Evolutionary conservation across 805 yeast genomes (phyloP), one percentile per base, ranked within the genome.

Genomic region (Pichia phayaonensis): DNA sequence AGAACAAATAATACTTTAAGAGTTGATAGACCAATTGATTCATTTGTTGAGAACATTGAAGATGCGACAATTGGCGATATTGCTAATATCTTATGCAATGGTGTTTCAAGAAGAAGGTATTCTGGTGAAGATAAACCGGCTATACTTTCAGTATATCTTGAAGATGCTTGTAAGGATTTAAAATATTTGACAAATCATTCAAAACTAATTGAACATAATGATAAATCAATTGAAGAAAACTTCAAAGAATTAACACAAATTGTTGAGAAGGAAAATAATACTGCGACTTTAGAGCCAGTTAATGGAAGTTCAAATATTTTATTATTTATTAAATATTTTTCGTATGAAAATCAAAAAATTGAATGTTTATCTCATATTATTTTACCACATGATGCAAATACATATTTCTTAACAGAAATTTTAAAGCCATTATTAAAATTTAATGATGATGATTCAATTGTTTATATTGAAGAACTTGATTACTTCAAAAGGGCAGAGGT

Each of bases 1-100:
- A 74, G 96, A 45, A 79, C 82, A 56, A 87, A 88, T 63, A 77
- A 75, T 54, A 86, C 97, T 0, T 67, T 77, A 45, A 75, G 97
- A 56, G 78, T 88, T 1, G 83, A 79, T 51, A 53, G 66, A 7
- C 72, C 72, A 4, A 54, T 80, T 8, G 63, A 64, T 16, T 57
- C 59, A 20, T 54, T 48, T 13, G 52, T 53, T 42, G 61, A 54
- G 55, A 45, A 61, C 62, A 40, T 61, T 52, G 45, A 65, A 58
- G 46, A 48, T 22, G 61, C 49, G 8, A 71, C 81, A 0, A 68
- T 86, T 21, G 82, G 76, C 38, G 77, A 77, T 41, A 72, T 83
- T 2, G 75, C 77, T 44, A 71, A 70, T 27, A 71, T 70, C 20
- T 53, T 50, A 41, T 65, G 63, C n/a, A 48, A 56, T 10, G 51